phyloP scores from a whole-genome alignment of 2,329 filamentous ascomycete species.

The Byssochlamys sp. region DNA sequence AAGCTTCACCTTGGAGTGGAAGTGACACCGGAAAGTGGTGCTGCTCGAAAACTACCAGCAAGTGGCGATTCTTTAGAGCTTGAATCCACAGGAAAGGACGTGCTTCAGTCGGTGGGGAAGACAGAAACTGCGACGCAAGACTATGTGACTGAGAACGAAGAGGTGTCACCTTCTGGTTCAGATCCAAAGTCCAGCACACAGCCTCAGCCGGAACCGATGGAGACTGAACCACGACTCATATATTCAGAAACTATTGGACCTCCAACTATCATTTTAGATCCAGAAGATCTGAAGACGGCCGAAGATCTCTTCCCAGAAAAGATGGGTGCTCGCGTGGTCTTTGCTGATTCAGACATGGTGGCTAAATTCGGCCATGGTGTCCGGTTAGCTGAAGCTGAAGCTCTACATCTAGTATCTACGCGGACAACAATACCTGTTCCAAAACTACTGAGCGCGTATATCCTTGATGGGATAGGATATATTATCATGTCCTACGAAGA shows the following conservation, averaged over 20 bases:
- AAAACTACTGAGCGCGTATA: conserved; percentile 7
- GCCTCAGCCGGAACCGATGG: background rate
- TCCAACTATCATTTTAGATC: conserved; percentile 7
- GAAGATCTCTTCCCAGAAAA: conserved; percentile 6
- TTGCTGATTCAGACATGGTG: conserved; percentile 7
- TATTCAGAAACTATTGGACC: conserved; percentile 7
- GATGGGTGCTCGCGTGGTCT: conserved; percentile 6
- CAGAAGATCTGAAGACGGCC: conserved; percentile 3
- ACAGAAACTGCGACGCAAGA: background rate
- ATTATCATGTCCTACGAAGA: conserved; percentile 9
- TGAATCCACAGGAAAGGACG: background rate
- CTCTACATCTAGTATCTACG: conserved; percentile 7
- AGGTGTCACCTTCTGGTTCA: background rate
- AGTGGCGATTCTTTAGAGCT: background rate
- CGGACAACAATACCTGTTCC: conserved; percentile 6
- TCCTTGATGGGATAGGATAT: conserved; percentile 7
- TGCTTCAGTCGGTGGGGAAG: background rate
- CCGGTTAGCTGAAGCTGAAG: conserved; percentile 10
- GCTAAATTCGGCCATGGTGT: conserved; percentile 9
- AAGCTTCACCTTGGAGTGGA: background rate
- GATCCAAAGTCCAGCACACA: background rate
- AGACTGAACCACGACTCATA: conserved; percentile 4
- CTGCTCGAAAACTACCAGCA: background rate
- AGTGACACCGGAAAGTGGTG: background rate
- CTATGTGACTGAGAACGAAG: background rate